phyloP scores from a whole-genome alignment of 2,329 filamentous ascomycete species.

The Sporothrix phasma region DNA sequence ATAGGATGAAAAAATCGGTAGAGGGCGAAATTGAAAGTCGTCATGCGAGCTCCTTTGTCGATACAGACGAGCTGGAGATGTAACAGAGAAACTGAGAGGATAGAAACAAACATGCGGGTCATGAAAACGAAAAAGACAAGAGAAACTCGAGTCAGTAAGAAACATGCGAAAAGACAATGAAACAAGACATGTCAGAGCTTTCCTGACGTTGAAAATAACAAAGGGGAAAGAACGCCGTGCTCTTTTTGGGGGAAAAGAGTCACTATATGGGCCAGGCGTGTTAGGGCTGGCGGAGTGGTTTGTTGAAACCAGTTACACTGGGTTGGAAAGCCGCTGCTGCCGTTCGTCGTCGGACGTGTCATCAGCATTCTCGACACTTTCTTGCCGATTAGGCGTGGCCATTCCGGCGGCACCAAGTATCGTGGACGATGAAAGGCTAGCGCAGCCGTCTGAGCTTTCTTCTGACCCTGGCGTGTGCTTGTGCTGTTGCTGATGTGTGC shows the following conservation, averaged over 20 bases:
- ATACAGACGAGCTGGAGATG: not conserved
- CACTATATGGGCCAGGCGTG: too few relatives aligned
- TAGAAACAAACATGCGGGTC: not conserved
- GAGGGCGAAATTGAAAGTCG: not conserved
- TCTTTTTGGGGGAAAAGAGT: not conserved
- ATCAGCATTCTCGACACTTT: slow-evolving; percentile 15
- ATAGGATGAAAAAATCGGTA: not conserved
- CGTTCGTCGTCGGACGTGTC: slow-evolving; percentile 17
- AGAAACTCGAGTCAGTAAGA: not conserved
- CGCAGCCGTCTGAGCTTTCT: slow-evolving; percentile 37
- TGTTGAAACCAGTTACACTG: not conserved
- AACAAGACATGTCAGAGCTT: too few relatives aligned
- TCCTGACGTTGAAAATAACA: too few relatives aligned
- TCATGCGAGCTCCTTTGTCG: not conserved
- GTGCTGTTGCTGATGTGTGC: slow-evolving; percentile 35
- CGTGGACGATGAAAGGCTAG: slow-evolving; percentile 36
- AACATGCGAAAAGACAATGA: not conserved
- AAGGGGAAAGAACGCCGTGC: not conserved
- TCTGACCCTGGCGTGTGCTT: slow-evolving; percentile 25
- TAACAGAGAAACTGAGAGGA: too few relatives aligned
- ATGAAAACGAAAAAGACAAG: not conserved
- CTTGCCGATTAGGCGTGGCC: slow-evolving; percentile 23
- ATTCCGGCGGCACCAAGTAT: slow-evolving; percentile 29
- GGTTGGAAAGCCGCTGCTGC: slow-evolving; percentile 10
- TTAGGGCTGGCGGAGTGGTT: not conserved